Conservation (phyloP, 257 asterid genomes). For the Osmanthus fragrans region DNA sequence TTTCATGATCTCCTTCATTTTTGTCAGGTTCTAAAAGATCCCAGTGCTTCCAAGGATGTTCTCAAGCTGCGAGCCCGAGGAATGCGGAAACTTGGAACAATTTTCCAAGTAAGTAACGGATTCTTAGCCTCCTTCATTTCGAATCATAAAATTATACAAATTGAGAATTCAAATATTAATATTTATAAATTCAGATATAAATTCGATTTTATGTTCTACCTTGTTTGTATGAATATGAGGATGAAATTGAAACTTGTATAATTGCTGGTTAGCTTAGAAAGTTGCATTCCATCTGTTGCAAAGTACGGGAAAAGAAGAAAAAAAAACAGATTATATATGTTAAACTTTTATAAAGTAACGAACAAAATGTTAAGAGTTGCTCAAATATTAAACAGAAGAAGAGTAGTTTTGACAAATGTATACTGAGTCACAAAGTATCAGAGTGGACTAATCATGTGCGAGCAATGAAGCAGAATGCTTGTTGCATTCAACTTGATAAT, state of each 20-base stretch:
- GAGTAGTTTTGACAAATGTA: not conserved
- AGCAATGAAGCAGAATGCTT: not conserved
- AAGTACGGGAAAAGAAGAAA: not conserved
- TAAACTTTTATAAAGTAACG: not conserved
- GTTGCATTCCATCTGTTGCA: not conserved
- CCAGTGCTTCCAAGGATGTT: conserved; percentile 59
- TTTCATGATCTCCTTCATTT: not conserved
- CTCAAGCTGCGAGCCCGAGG: conserved; percentile 68
- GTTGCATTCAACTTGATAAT: not conserved
- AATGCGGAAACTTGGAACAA: conserved; percentile 68
- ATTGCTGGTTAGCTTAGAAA: not conserved
- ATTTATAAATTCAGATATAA: not conserved
- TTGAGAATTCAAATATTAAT: not conserved
- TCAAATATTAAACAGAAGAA: not conserved
- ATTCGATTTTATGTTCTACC: not conserved
- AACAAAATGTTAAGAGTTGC: not conserved
- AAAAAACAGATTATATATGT: not conserved
- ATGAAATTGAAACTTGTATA: not conserved
- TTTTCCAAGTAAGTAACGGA: conserved; percentile 60
- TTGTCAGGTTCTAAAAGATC: conserved; percentile 72
- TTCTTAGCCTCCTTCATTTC: not conserved
- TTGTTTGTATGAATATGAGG: not conserved
- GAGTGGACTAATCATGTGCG: not conserved
- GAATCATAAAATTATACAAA: not conserved
- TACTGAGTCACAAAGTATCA: too few species aligned